phyloP scores from a whole-genome alignment of 2,329 filamentous ascomycete genomes.

The Penicillium sp. region DNA sequence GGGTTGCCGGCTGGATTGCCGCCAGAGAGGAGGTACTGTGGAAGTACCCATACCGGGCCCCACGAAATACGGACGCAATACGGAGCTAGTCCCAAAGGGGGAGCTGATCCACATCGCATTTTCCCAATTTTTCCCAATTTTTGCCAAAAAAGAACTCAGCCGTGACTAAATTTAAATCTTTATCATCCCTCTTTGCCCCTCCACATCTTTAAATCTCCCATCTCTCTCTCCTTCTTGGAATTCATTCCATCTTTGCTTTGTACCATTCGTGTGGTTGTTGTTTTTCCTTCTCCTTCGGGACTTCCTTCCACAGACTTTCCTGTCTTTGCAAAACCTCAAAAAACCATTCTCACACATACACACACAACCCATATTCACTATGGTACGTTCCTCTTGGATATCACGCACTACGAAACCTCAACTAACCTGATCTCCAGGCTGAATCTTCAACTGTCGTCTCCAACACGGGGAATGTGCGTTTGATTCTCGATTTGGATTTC shows the following conservation, averaged over 20 bases:
- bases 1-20: neutral
- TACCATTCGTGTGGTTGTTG: constrained; percentile 12
- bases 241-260: constrained; percentile 21
- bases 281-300: constrained; percentile 15
- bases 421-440: constrained; percentile 39
- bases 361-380: constrained; percentile 29
- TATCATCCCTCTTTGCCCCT: constrained; percentile 24
- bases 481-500: constrained; percentile 32
- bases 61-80: constrained; percentile 2
- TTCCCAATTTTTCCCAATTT: constrained; percentile 1
- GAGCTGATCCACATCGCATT: constrained; percentile 16
- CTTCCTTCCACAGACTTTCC: neutral
- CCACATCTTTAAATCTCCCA: constrained; percentile 28
- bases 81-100: constrained; percentile 7
- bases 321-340: constrained; percentile 15
- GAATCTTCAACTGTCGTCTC: constrained; percentile 45
- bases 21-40: constrained; percentile 15
- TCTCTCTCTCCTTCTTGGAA: constrained; percentile 25
- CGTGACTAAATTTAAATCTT: constrained; percentile 34
- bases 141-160: constrained; percentile 14
- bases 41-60: constrained; percentile 8
- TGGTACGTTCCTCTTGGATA: constrained; percentile 21
- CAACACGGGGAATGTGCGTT: constrained; percentile 51
- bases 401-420: constrained; percentile 7
- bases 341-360: constrained; percentile 10